Base-by-base conservation (phyloP, 768 basidiomycete genomes). In the Harrya chromipes region DNA sequence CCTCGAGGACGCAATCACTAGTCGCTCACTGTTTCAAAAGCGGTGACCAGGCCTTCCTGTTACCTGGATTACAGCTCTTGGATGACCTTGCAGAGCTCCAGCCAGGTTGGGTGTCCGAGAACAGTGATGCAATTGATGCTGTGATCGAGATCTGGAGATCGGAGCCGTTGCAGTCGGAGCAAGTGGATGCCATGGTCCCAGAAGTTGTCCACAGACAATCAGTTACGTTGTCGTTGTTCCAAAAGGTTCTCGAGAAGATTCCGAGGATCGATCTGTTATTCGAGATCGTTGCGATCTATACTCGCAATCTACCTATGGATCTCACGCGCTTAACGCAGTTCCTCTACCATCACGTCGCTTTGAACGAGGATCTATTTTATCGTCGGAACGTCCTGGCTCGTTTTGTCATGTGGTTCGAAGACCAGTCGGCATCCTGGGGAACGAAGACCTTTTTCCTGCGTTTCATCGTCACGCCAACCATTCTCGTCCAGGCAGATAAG, bases 231-330 rank as follows among this genome's bases (percentile, higher is more conserved):
- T 76, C 81, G 6, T 82, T 97, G 52, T 93, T 98, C 69, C 81
- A 84, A 55, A 79, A 81, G 46, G 81, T 82, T 0, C 73, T 92
- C 40, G 74, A 83, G 55, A 76, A 81, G 46, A 76, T 80, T n/a
- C 81, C 84, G 37, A 86, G 91, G 39, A 80, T 97, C 40, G 90
- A 95, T 59, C 72, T 99, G 7, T 71, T 98, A 10, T 97, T 97
- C 66, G 92, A 94, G 49, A 73, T 97, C 33, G 83, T 90, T 41
- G 82, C 83, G 11, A 71, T 93, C 40, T 97, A 85, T 70, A 83
- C 85, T 21, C 84, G 86, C 55, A 80, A 84, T 52, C 77, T 90
- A 10, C 84, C 89, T 5, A 82, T 94, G 66, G 94, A 98, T 63
- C 73, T 90, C 16, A 80, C 90, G 26, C 79, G 75, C 36, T 74